Evolutionary conservation across 257 asterid species (phyloP), one percentile per base, ranked within the genome.

Genomic region (Paraleonurus japonicus): DNA sequence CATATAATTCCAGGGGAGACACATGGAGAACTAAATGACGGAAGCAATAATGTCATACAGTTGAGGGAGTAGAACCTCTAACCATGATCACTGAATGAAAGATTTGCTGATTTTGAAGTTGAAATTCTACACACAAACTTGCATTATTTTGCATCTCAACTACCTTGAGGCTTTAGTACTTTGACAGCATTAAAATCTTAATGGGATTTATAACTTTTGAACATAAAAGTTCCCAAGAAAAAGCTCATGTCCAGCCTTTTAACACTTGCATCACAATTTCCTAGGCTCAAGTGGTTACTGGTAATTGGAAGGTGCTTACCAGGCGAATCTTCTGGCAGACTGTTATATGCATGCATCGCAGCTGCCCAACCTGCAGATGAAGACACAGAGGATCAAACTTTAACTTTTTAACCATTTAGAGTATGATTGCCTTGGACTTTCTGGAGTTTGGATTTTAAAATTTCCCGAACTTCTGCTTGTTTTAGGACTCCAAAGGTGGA

Each of bases 311-410:
- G 51, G 41, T 20, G 81, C 95, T 85, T 76, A 90, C 98, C 97
- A 11, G 82, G 59, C 11, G 96, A 89, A 86, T 84, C 92, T 70
- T 86, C 96, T 15, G 96, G 96, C 76, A 89, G 77, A 79, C 74
- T 89, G 81, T 84, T 86, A 70, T 70, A 76, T 16, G 94, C 90
- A 66, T 77, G 85, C 83, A 90, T 79, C 53, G 90, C 87, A 84
- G 95, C 91, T 43, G 83, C 72, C 97, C 97, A 94, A 70, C 98
- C 98, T 90, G 80, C 77, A 79, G 23, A 57, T 54, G 6, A 60
- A 53, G 75, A 78, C 60, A 74, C 19, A 69, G 26, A 61, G 15
- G 54, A 64, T 75, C 32, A 76, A 68, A 17, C 64, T 58, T 35
- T 72, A 66, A 17, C 70, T 24, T 12, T 13, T 41, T 30, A 66